phyloP scores from a whole-genome alignment of 108 stramenopile genomes.

The Cylindrotheca fusiformis region DNA sequence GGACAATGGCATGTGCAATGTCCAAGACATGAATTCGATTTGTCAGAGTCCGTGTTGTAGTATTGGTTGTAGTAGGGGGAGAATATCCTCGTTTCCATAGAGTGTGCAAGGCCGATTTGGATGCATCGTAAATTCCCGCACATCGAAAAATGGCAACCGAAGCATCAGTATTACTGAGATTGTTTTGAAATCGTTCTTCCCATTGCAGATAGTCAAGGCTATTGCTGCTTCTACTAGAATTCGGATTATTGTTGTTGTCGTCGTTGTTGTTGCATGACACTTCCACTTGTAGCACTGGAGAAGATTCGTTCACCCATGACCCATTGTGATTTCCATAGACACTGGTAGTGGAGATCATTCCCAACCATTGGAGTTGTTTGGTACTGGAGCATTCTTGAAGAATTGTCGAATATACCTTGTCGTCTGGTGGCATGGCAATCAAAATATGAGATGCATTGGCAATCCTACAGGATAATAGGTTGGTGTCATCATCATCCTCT shows the following conservation, averaged over 20 bases:
- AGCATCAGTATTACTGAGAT: not conserved
- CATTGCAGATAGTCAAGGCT: constrained; percentile 11
- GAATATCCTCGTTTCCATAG: constrained; percentile 26
- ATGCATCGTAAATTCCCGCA: constrained; percentile 69
- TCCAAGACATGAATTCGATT: constrained; percentile 72
- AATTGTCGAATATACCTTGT: constrained; percentile 8
- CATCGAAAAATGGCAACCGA: constrained; percentile 61
- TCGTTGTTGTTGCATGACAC: not conserved
- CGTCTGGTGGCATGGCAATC: constrained; percentile 25
- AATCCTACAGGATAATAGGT: not conserved
- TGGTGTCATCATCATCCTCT: not conserved
- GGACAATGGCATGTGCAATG: constrained; percentile 47
- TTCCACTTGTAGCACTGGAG: constrained; percentile 31
- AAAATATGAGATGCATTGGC: constrained; percentile 29
- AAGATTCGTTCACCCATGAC: constrained; percentile 63
- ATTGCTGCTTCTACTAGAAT: constrained; percentile 10
- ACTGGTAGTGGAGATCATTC: constrained; percentile 67
- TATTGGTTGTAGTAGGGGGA: not conserved
- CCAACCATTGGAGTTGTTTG: constrained; percentile 40
- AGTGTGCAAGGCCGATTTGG: constrained; percentile 68
- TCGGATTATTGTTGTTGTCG: too few species aligned
- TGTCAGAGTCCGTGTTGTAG: constrained; percentile 23
- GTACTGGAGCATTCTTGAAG: constrained; percentile 9
- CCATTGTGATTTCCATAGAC: constrained; percentile 86
- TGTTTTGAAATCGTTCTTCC: constrained; percentile 27